These are phyloP conservation scores for Paecilomyces dactylethromorphus DNA, from an alignment of 2,329 filamentous ascomycete species.

Conservation along the genomic window DNA sequence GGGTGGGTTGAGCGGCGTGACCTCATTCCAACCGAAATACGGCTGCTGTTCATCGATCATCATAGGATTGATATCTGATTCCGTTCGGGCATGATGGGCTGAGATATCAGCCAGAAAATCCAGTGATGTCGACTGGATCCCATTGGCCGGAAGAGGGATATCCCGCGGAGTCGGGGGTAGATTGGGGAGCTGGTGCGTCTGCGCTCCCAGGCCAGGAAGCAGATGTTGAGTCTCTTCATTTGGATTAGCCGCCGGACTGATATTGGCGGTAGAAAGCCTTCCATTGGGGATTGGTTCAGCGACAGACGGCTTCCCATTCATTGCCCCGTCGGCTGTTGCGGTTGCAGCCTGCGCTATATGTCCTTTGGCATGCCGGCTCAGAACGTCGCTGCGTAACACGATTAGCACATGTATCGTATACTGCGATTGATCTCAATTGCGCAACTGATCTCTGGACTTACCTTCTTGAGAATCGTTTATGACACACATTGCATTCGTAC, in stretches of 20 bases:
- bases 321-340: conserved; percentile 10
- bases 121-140: conserved; percentile 28
- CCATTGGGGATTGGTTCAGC: conserved; percentile 18
- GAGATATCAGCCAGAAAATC: conserved; percentile 34
- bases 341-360: conserved; percentile 29
- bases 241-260: conserved; percentile 6
- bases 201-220: conserved; percentile 8
- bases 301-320: conserved; percentile 25
- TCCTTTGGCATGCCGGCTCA: conserved; percentile 47
- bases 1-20: conserved; percentile 8
- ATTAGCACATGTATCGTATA: background rate
- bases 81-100: conserved; percentile 24
- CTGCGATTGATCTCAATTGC: background rate
- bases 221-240: conserved; percentile 10
- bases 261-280: conserved; percentile 15
- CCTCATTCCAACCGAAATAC: conserved; percentile 26
- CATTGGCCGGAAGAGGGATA: conserved; percentile 21
- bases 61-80: conserved; percentile 19
- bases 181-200: conserved; percentile 10
- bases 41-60: conserved; percentile 21
- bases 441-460: conserved; percentile 15
- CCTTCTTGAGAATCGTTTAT: conserved; percentile 51
- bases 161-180: conserved; percentile 15
- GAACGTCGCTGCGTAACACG: conserved; percentile 35
- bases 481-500: conserved; percentile 48